Conservation (phyloP, 2,329 filamentous ascomycete genomes). For the Colletotrichum gloeosporioides region DNA sequence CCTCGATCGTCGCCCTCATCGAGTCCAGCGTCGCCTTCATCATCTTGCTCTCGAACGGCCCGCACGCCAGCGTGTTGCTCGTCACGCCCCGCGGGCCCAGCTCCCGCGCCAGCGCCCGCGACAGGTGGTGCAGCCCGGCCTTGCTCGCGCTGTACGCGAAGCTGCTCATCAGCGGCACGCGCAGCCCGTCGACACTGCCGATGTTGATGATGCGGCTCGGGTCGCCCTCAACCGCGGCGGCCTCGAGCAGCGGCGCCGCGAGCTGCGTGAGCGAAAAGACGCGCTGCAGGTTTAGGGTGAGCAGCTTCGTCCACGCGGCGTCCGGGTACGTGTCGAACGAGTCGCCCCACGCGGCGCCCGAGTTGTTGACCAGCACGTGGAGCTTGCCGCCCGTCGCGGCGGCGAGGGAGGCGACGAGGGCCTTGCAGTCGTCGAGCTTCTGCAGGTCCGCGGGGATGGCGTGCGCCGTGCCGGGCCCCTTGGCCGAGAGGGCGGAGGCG, state of each 20-base stretch:
- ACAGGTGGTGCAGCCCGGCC: slow-evolving; percentile 69
- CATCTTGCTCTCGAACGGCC: slow-evolving; percentile 74
- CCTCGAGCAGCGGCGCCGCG: slow-evolving; percentile 62
- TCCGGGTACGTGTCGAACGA: slow-evolving; percentile 65
- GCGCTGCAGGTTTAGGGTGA: slow-evolving; percentile 71
- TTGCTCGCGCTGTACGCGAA: slow-evolving; percentile 67
- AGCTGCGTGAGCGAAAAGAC: slow-evolving; percentile 71
- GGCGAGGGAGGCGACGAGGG: slow-evolving; percentile 56
- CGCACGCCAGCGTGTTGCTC: slow-evolving; percentile 73
- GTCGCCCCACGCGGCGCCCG: slow-evolving; percentile 69
- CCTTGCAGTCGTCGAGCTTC: slow-evolving; percentile 58
- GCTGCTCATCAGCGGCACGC: slow-evolving; percentile 63
- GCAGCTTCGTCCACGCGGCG: slow-evolving; percentile 60
- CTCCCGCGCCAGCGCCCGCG: slow-evolving; percentile 62
- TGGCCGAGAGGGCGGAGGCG: slow-evolving; percentile 59
- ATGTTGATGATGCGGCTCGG: slow-evolving; percentile 70
- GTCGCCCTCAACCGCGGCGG: slow-evolving; percentile 32
- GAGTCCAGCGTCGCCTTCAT: slow-evolving; percentile 65
- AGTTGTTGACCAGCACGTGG: slow-evolving; percentile 71
- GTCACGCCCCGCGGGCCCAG: slow-evolving; percentile 66
- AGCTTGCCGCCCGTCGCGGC: slow-evolving; percentile 53
- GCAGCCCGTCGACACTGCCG: slow-evolving; percentile 66
- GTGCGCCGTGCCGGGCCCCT: slow-evolving; percentile 56
- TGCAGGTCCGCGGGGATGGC: slow-evolving; percentile 71
- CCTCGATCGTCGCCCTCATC: slow-evolving; percentile 58